These are phyloP conservation scores for Penicillium argentinense DNA, from an alignment of 495 filamentous ascomycete genomes.

Conservation along the genomic window DNA sequence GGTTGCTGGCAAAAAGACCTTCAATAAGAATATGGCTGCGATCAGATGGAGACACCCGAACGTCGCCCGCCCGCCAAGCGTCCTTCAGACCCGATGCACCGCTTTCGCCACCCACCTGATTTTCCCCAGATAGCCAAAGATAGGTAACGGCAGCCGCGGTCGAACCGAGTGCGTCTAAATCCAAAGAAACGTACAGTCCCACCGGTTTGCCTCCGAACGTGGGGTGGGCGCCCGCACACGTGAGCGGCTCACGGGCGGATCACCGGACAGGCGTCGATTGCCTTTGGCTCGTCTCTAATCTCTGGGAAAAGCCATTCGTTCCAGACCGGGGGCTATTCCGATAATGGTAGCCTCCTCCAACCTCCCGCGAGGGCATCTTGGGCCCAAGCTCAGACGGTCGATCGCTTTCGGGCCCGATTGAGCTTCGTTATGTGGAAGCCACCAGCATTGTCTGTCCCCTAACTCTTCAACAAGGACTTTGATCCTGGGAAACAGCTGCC, in stretches of 20 bases:
- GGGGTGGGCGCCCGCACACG: conserved; percentile 16
- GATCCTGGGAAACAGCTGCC: too few relatives aligned
- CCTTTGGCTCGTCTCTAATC: background rate
- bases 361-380: background rate
- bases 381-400: conserved; percentile 7
- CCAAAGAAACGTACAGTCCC: too few relatives aligned
- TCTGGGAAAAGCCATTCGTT: conserved; percentile 11
- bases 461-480: background rate
- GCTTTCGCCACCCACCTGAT: too few relatives aligned
- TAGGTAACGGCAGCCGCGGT: too few relatives aligned
- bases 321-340: background rate
- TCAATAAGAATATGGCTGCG: too few relatives aligned
- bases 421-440: background rate
- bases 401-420: background rate
- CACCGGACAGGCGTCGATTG: background rate
- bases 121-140: too few relatives aligned
- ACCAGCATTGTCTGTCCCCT: background rate
- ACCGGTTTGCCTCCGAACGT: background rate
- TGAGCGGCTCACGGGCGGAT: conserved; percentile 19
- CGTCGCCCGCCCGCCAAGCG: too few relatives aligned
- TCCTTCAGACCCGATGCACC: too few relatives aligned
- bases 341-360: conserved; percentile 18
- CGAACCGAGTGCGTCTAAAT: too few relatives aligned
- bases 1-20: too few relatives aligned
- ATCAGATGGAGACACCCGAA: too few relatives aligned